Evolutionary conservation across 1,284 basidiomycete genomes (phyloP), one percentile per base, ranked within the genome.

Genomic region (Ceratobasidium sp.): DNA sequence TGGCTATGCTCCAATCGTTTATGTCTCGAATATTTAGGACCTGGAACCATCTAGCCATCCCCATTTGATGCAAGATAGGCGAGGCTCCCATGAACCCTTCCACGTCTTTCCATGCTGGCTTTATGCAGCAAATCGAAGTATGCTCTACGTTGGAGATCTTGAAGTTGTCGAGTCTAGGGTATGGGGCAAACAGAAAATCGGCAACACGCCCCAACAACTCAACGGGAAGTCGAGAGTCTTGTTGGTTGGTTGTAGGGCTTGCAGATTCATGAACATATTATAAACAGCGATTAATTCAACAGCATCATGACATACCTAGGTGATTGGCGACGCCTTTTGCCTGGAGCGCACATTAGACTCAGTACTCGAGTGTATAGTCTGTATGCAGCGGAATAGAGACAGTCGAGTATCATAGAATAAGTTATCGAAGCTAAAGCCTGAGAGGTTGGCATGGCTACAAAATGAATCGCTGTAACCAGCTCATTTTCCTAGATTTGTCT

Each of bases 11-110:
- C 49, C 49, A 56, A 45, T 69, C 66, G 4, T 26, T 35, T n/a
- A 23, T 7, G 11, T 17, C 20, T 17, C 35, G 49, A 45, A 49
- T n/a, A 11, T 35, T 69, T 11, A 69, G 17, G 13, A 69, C 53
- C 28, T 49, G 66, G 42, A 23, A 20, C 66, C 66, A 69, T 13
- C 66, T 51, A 3, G n/a, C 51, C 66, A 69, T 69, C 35, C 66
- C 66, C 10, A 69, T 54, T 4, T 26, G 37, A 51, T 69, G 66
- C 6, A 69, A 28, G n/a, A 37, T 17, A 3, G 35, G 26, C 13
- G 66, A 69, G 15, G 66, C 51, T 11, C 17, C 31, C 66, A 69
- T 69, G 49, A 69, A 69, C 13, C 61, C 61, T 37, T 10, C 13
- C 2, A 69, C 49, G 15, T 17, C 28, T 23, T 33, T 23, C 66